Evolutionary conservation across 306 rosid species (phyloP).

Genomic region (Rosa rugosa): DNA sequence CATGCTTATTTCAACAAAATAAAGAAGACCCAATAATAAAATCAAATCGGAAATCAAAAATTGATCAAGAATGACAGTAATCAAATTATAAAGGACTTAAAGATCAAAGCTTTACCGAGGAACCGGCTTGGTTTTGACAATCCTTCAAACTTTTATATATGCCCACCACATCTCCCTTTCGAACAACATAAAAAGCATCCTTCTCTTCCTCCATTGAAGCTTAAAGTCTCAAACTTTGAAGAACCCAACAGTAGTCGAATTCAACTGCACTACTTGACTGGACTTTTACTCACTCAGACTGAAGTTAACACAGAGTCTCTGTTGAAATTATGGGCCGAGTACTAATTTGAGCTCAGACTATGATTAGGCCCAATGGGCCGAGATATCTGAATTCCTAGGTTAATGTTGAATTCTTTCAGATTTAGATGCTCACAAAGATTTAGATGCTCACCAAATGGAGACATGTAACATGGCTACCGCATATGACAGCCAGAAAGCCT

Average conservation of each 20-base stretch:
- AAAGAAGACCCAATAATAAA: neutral
- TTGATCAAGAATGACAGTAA: neutral
- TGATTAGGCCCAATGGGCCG: neutral
- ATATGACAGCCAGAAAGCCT: neutral
- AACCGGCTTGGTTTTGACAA: conserved; percentile 48
- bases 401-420: neutral
- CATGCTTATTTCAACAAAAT: neutral
- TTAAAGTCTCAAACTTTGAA: conserved; percentile 5
- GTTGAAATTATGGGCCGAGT: neutral
- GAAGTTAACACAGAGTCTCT: neutral
- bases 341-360: neutral
- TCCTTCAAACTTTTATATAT: conserved; percentile 63
- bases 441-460: neutral
- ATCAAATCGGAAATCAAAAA: neutral
- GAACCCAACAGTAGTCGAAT: conserved; percentile 2
- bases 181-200: conserved; percentile 70
- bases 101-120: conserved; percentile 39
- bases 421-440: neutral
- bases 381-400: neutral
- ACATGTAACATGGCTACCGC: conserved; percentile 5
- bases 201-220: conserved; percentile 66
- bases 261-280: neutral
- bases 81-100: neutral
- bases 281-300: neutral
- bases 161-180: conserved; percentile 72